These are phyloP conservation scores for Cercis canadensis DNA, from an alignment of 306 rosid species.

Conservation along the genomic window DNA sequence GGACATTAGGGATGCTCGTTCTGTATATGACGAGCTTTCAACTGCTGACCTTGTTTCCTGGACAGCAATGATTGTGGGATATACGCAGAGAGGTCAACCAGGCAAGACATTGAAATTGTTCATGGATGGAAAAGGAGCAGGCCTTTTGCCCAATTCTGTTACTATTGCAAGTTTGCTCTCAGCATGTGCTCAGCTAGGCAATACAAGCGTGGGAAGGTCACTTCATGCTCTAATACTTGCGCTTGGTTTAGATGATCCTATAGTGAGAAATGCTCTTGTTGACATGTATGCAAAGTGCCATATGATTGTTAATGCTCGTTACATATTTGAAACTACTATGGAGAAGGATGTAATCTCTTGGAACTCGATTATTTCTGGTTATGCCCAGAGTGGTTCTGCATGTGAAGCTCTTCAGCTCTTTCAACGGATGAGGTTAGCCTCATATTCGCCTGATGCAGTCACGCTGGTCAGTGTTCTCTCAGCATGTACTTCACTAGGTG, in stretches of 20 bases:
- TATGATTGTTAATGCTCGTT: constrained; percentile 48
- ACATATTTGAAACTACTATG: constrained; percentile 53
- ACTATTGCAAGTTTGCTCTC: constrained; percentile 75
- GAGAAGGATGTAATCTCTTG: constrained; percentile 66
- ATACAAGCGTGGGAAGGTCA: constrained; percentile 52
- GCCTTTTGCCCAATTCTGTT: constrained; percentile 62
- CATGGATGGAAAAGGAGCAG: constrained; percentile 42
- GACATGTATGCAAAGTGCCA: constrained; percentile 76
- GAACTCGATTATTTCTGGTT: constrained; percentile 82
- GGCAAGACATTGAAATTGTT: constrained; percentile 60
- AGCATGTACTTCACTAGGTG: constrained; percentile 67
- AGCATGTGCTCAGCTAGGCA: constrained; percentile 61
- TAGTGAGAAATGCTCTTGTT: constrained; percentile 67
- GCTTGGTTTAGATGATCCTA: constrained; percentile 52
- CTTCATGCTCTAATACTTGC: constrained; percentile 63
- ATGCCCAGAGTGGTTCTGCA: constrained; percentile 57
- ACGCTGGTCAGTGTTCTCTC: constrained; percentile 70
- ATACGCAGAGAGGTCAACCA: constrained; percentile 62
- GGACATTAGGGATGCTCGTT: constrained; percentile 62
- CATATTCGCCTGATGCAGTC: constrained; percentile 59
- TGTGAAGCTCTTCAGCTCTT: constrained; percentile 66
- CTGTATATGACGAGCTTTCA: constrained; percentile 57
- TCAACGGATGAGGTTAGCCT: constrained; percentile 57
- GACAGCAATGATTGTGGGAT: constrained; percentile 89
- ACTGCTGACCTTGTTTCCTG: constrained; percentile 63